Conservation (phyloP, 2,329 filamentous ascomycete genomes). For the Domatiomyces catenatus region DNA sequence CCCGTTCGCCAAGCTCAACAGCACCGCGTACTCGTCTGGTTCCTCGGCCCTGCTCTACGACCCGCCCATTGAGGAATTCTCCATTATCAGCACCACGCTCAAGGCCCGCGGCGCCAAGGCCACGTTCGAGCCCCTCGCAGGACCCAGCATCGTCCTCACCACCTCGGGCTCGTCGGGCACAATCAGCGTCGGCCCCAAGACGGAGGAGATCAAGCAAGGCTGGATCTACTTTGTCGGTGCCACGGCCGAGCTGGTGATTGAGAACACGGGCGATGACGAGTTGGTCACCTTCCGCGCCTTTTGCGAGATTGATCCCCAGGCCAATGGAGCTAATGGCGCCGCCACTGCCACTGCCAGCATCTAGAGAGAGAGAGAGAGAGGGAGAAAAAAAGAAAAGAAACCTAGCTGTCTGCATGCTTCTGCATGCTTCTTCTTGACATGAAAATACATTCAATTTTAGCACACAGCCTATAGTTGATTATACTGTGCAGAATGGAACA, state of each 20-base stretch:
- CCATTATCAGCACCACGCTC: constrained; percentile 66
- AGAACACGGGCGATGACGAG: constrained; percentile 47
- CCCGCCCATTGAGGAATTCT: constrained; percentile 92
- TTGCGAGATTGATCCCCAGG: constrained; percentile 54
- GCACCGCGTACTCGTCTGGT: constrained; percentile 61
- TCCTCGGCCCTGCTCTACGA: constrained; percentile 69
- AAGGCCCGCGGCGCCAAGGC: constrained; percentile 58
- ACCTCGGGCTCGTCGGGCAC: constrained; percentile 63
- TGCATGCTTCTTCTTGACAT: too few species aligned
- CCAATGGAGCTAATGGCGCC: constrained; percentile 12
- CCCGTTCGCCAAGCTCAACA: constrained; percentile 69
- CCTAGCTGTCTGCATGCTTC: too few species aligned
- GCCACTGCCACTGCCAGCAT: too few species aligned
- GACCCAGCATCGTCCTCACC: constrained; percentile 86
- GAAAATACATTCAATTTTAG: too few species aligned
- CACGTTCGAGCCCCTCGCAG: constrained; percentile 73
- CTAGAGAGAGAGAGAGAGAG: too few species aligned
- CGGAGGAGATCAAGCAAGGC: constrained; percentile 56
- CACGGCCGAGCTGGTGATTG: constrained; percentile 65
- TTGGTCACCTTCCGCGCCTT: constrained; percentile 89
- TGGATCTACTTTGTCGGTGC: constrained; percentile 77
- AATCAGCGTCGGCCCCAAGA: constrained; percentile 72
- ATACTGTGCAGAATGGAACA: too few species aligned
- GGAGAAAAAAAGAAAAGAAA: too few species aligned
- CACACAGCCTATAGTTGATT: too few species aligned